phyloP scores from a whole-genome alignment of 140 eudicot genomes.

The Bidens hawaiensis region DNA sequence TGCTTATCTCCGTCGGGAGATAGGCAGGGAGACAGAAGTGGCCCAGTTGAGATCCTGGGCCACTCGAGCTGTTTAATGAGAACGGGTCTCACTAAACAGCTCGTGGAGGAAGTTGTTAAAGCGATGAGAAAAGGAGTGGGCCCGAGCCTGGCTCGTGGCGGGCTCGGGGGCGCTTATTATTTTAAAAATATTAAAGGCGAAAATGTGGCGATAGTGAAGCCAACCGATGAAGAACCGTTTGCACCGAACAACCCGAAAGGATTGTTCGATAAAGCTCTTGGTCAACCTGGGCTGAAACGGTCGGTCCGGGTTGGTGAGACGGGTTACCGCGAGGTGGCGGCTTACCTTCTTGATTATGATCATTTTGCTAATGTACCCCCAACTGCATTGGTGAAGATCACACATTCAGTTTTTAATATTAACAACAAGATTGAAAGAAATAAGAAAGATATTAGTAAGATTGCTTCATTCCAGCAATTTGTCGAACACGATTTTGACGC shows the following conservation, averaged over 20 bases:
- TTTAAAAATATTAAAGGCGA: not conserved
- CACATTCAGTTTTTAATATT: conserved; percentile 76
- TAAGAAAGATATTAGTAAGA: conserved; percentile 53
- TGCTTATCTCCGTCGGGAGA: conserved; percentile 76
- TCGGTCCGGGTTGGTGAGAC: conserved; percentile 71
- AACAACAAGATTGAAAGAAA: conserved; percentile 30
- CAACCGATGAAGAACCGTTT: conserved; percentile 94
- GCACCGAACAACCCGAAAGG: conserved; percentile 99
- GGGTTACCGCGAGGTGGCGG: not conserved
- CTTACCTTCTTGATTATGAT: not conserved
- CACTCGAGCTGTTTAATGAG: conserved; percentile 40
- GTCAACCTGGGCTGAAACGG: conserved; percentile 86
- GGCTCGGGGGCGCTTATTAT: not conserved
- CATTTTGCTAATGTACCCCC: conserved; percentile 7
- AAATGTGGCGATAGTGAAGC: conserved; percentile 20
- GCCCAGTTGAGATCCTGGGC: conserved; percentile 85
- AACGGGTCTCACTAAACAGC: conserved; percentile 51
- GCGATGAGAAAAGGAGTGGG: conserved; percentile 49
- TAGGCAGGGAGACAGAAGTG: conserved; percentile 56
- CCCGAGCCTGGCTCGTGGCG: not conserved
- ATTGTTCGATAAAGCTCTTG: conserved; percentile 83
- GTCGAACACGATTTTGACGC: conserved; percentile 91
- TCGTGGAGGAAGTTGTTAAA: conserved; percentile 57
- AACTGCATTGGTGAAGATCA: conserved; percentile 79
- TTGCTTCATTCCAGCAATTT: conserved; percentile 84